Evolutionary conservation across 805 yeast genomes (phyloP), one percentile per base, ranked within the genome.

Genomic region (Candida anglica): DNA sequence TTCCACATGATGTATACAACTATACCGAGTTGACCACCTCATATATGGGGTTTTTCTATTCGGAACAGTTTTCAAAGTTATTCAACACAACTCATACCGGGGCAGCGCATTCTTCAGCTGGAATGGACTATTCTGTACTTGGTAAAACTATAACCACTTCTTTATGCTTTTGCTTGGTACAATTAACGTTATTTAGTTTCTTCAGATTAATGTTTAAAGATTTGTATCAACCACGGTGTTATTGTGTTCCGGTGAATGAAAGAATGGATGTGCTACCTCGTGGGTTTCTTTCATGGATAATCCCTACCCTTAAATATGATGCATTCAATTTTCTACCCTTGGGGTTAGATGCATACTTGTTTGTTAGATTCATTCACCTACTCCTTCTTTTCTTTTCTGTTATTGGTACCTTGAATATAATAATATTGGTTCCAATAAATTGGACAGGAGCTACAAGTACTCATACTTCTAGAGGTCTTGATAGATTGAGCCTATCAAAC

Each of bases 261-360:
- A 57, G 67, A 38, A 60, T 63, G 38, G 60, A 58, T 4, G 63
- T 65, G 1, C 43, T 66, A 14, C 60, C 65, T 2, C 48, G 57
- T 10, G 72, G 75, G 0, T 54, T 73, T n/a, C 63, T 79, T 19
- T 65, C 66, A 3, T 85, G 91, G 91, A 40, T 81, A 2, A 28
- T 46, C 4, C 72, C 76, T 0, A 60, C 73, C 0, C 34, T 75
- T 19, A 40, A 48, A 6, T 50, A 56, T 15, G 65, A 68, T 1
- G 58, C 75, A 4, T 60, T 64, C 6, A 58, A 62, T 19, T 79
- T 75, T 44, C 49, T 67, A 18, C 54, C 63, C 1, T 57, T 72
- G 40, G 94, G 95, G 0, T 51, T 85, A 6, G 96, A 87, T 53
- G 78, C 88, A 0, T 86, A 81, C 51, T 79, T 81, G 48, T 81